phyloP scores from a whole-genome alignment of 2,329 filamentous ascomycete genomes.

The Bipolaris bicolor region DNA sequence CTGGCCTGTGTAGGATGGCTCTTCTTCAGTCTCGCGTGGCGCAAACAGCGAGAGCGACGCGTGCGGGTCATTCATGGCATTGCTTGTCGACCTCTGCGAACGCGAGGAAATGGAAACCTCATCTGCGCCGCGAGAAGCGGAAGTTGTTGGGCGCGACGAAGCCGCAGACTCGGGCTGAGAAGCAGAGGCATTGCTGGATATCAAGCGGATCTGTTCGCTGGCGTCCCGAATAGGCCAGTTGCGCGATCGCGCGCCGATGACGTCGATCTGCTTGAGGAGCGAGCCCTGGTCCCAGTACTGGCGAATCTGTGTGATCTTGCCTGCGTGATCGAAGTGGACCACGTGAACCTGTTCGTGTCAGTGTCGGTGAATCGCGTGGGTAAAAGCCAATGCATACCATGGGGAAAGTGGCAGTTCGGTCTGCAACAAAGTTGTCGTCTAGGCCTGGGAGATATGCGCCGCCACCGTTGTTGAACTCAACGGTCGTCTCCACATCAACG shows the following conservation, averaged over 20 bases:
- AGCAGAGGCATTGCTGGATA: conserved; percentile 63
- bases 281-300: conserved; percentile 95
- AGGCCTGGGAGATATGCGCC: conserved; percentile 86
- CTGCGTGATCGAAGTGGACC: conserved; percentile 77
- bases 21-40: conserved; percentile 67
- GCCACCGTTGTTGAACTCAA: conserved; percentile 82
- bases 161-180: conserved; percentile 36
- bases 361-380: conserved; percentile 16
- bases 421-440: conserved; percentile 92
- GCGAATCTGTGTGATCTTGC: conserved; percentile 85
- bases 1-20: conserved; percentile 53
- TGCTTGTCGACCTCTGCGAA: conserved; percentile 48
- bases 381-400: conserved; percentile 65
- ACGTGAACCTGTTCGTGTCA: conserved; percentile 65
- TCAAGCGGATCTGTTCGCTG: conserved; percentile 80
- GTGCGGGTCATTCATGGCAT: conserved; percentile 57
- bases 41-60: conserved; percentile 77
- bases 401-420: conserved; percentile 77
- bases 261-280: conserved; percentile 88
- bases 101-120: conserved; percentile 45
- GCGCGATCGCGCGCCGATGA: conserved; percentile 86
- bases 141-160: conserved; percentile 44
- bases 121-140: conserved; percentile 39
- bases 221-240: conserved; percentile 96
- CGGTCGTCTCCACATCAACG: conserved; percentile 78